phyloP scores from a whole-genome alignment of 768 basidiomycete genomes.

The Mycena alexandri region DNA sequence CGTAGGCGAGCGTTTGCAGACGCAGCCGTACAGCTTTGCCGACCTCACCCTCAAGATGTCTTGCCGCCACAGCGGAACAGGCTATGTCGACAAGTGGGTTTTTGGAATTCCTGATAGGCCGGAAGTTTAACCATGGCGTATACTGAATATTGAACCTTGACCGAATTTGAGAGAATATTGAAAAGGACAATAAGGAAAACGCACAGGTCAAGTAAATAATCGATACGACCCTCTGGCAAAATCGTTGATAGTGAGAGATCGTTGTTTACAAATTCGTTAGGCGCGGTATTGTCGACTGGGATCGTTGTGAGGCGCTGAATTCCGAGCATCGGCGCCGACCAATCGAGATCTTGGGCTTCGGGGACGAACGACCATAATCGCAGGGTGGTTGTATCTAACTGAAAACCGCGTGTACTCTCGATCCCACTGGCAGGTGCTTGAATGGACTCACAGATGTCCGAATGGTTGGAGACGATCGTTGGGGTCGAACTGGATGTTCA shows the following conservation, averaged over 20 bases:
- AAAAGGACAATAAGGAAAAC: not conserved
- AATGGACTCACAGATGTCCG: not conserved
- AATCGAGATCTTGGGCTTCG: slow-evolving; percentile 33
- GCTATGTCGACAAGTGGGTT: slow-evolving; percentile 33
- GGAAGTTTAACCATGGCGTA: slow-evolving; percentile 36
- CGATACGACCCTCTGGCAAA: slow-evolving; percentile 22
- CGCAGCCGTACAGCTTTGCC: slow-evolving; percentile 23
- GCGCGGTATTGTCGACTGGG: not conserved
- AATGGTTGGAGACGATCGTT: not conserved
- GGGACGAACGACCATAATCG: slow-evolving; percentile 18
- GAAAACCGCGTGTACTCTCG: no score
- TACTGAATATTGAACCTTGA: slow-evolving; percentile 28
- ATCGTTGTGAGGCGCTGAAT: slow-evolving; percentile 18
- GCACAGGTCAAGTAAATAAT: slow-evolving; percentile 27
- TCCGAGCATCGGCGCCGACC: slow-evolving; percentile 42
- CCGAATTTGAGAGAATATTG: not conserved
- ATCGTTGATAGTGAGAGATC: slow-evolving; percentile 20
- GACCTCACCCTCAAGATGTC: slow-evolving; percentile 19
- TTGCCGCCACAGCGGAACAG: slow-evolving; percentile 27
- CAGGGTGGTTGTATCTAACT: not conserved
- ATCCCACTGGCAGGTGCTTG: no score
- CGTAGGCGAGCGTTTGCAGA: slow-evolving; percentile 18
- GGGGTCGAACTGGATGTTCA: not conserved
- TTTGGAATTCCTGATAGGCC: slow-evolving; percentile 26
- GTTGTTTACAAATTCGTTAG: slow-evolving; percentile 4